Conservation (phyloP, 2,329 filamentous ascomycete species). For the Penicillium paneum region DNA sequence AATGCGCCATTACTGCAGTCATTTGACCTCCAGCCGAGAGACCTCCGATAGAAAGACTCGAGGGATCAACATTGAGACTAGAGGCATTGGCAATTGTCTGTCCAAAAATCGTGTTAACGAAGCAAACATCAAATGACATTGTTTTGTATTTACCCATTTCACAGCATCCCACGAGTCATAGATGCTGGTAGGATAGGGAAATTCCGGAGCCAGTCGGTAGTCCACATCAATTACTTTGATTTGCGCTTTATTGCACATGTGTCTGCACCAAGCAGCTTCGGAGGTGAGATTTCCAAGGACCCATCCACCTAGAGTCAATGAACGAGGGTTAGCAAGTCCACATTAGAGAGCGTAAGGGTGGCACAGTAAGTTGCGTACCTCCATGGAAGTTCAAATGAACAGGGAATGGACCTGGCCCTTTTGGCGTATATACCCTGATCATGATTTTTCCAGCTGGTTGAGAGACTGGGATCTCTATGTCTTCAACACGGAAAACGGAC, state of each 20-base stretch:
- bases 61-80: slow-evolving; percentile 4
- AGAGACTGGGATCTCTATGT: slow-evolving; percentile 23
- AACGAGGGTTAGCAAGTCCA: background rate
- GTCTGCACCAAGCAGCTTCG: slow-evolving; percentile 29
- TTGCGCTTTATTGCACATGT: slow-evolving; percentile 17
- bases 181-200: slow-evolving; percentile 15
- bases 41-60: slow-evolving; percentile 13
- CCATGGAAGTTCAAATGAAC: slow-evolving; percentile 25
- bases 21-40: slow-evolving; percentile 16
- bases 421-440: slow-evolving; percentile 27
- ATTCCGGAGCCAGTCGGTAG: slow-evolving; percentile 17
- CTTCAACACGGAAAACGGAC: slow-evolving; percentile 14
- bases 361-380: background rate
- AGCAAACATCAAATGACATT: background rate
- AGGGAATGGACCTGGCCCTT: slow-evolving; percentile 20
- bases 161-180: slow-evolving; percentile 30
- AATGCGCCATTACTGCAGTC: slow-evolving; percentile 35
- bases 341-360: background rate
- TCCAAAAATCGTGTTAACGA: background rate
- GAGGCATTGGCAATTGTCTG: slow-evolving; percentile 3
- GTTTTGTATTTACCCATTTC: slow-evolving; percentile 24
- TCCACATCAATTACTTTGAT: slow-evolving; percentile 18
- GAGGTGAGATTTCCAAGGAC: slow-evolving; percentile 25
- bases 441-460: slow-evolving; percentile 23
- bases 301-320: slow-evolving; percentile 20